Conservation (phyloP, 768 basidiomycete genomes). For the Mycena chlorophos region DNA sequence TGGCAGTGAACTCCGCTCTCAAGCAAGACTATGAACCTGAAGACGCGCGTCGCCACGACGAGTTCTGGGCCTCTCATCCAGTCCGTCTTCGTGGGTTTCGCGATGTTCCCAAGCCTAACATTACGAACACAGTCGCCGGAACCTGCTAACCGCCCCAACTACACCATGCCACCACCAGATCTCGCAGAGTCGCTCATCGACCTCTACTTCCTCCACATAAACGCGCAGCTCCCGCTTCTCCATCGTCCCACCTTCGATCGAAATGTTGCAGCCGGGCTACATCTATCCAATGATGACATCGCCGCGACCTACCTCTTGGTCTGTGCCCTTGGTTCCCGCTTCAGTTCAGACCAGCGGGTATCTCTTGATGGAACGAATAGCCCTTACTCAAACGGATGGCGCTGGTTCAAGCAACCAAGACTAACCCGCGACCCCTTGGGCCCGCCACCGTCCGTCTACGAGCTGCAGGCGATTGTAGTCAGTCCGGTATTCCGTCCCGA, state of each 20-base stretch:
- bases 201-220: constrained; percentile 62
- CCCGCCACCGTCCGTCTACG: constrained; percentile 61
- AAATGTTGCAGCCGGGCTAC: constrained; percentile 47
- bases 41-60: constrained; percentile 33
- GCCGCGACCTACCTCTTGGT: constrained; percentile 51
- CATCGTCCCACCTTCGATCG: constrained; percentile 71
- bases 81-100: constrained; percentile 32
- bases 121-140: constrained; percentile 22
- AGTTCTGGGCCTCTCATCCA: constrained; percentile 52
- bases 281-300: constrained; percentile 50
- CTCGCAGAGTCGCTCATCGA: constrained; percentile 57
- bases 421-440: constrained; percentile 60
- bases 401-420: constrained; percentile 66
- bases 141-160: constrained; percentile 24
- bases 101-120: constrained; percentile 2
- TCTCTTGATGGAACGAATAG: constrained; percentile 46
- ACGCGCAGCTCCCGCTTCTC: constrained; percentile 62
- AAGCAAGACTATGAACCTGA: constrained; percentile 37
- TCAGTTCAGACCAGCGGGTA: constrained; percentile 63
- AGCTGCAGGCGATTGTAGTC: constrained; percentile 71
- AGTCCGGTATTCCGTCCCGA: constrained; percentile 26
- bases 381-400: constrained; percentile 55
- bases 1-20: constrained; percentile 57
- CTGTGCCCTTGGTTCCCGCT: constrained; percentile 59
- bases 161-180: constrained; percentile 53